Evolutionary conservation across 306 rosid species (phyloP), one percentile per base, ranked within the genome.

Genomic region (Abrus pulchellus): DNA sequence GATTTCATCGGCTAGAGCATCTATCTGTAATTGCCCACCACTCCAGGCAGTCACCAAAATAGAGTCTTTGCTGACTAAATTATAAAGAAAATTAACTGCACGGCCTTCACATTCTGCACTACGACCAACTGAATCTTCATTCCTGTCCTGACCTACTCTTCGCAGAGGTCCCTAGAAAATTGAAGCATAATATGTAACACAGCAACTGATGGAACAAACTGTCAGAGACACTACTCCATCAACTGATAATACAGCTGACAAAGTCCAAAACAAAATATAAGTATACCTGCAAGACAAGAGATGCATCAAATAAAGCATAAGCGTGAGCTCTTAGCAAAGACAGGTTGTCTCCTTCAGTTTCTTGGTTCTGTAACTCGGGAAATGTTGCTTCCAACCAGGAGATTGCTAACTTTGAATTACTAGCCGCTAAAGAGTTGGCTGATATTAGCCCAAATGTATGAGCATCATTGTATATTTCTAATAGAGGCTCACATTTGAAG

Each of bases 1-100:
- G 84, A 93, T 89, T 86, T 95, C 99, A 85, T 95, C 98, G 7
- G 99, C 98, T 78, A 95, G 84, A 72, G 97, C 98, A 88, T 93
- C 99, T 78, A 93, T 87, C 83, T 90, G 99, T 78, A 93, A 78
- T 62, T 95, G 93, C 83, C 99, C 99, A 73, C 94, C 94, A 86
- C 92, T 95, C 99, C 99, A 95, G 32, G 99, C 93, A 76, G 97
- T 92, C 71, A 95, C 91, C 75, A 95, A 76, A 73, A 95, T 83
- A 36, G 98, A 88, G 80, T 95, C 99, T 86, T 90, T 95, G 84
- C 92, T 86, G 63, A 93, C 93, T 75, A 91, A 45, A 85, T 88
- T 89, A 81, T 91, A 95, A 12, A 93, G 90, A 79, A 93, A 89
- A 86, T 94, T 86, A 70, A 88, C 89, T 11, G 93, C 93, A 55